Conservation (phyloP, 257 asterid genomes). For the Haberlea rhodopensis region DNA sequence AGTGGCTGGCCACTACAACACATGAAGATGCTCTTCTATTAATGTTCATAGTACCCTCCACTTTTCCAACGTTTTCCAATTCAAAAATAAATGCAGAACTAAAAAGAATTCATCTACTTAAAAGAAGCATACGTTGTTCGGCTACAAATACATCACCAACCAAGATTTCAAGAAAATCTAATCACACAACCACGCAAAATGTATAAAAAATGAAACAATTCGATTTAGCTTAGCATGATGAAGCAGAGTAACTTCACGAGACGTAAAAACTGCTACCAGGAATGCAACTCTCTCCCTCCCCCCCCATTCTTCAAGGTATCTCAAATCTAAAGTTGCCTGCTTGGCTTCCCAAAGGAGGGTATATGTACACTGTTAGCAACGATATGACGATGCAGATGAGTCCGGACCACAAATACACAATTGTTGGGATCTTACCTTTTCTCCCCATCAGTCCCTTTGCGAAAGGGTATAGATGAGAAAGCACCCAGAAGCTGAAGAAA, state of each 20-base stretch:
- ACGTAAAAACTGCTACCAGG: neutral
- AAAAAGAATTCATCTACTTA: too few relatives aligned
- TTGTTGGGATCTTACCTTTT: constrained; percentile 76
- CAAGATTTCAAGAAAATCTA: neutral
- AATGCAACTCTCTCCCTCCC: constrained; percentile 6
- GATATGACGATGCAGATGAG: constrained; percentile 69
- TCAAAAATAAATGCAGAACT: too few relatives aligned
- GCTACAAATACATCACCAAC: neutral
- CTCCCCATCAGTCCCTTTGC: constrained; percentile 88
- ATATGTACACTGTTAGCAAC: constrained; percentile 59
- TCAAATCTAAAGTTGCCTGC: constrained; percentile 32
- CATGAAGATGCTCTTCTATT: too few relatives aligned
- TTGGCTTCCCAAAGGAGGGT: constrained; percentile 61
- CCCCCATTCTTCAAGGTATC: constrained; percentile 43
- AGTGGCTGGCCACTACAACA: too few relatives aligned
- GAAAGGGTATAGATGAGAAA: constrained; percentile 82
- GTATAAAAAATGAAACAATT: neutral
- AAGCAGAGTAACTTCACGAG: constrained; percentile 32
- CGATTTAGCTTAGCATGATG: constrained; percentile 27
- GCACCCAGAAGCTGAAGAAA: constrained; percentile 90
- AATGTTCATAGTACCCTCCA: too few relatives aligned
- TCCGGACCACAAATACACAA: constrained; percentile 91
- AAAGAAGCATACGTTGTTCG: too few relatives aligned
- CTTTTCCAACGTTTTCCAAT: too few relatives aligned
- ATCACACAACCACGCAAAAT: neutral